These are phyloP conservation scores for Blastobotrys americana DNA, from an alignment of 805 yeast genomes.

Conservation along the genomic window DNA sequence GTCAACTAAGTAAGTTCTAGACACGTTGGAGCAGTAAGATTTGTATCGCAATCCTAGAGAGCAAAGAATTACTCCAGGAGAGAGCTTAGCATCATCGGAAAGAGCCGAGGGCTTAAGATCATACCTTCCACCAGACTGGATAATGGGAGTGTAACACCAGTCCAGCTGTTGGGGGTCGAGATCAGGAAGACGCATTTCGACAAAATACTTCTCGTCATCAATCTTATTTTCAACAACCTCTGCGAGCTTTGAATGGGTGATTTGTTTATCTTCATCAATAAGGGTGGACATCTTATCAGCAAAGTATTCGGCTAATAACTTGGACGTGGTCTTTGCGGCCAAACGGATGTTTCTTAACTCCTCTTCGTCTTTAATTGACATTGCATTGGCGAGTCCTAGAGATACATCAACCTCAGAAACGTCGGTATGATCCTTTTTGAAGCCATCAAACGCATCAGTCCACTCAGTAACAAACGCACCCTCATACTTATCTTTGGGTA, in stretches of 20 bases:
- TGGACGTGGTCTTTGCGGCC: conserved; percentile 72
- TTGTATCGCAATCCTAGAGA: conserved; percentile 82
- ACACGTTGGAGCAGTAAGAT: conserved; percentile 80
- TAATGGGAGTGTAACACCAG: conserved; percentile 90
- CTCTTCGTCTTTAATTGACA: conserved; percentile 72
- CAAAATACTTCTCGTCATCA: conserved; percentile 68
- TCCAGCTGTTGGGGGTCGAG: conserved; percentile 73
- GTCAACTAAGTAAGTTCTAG: conserved; percentile 82
- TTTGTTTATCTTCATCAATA: conserved; percentile 77
- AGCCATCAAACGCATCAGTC: conserved; percentile 32
- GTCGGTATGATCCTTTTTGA: conserved; percentile 31
- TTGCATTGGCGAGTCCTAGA: conserved; percentile 44
- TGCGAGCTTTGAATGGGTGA: conserved; percentile 64
- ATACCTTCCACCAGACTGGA: conserved; percentile 80
- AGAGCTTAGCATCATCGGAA: conserved; percentile 56
- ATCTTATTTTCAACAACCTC: conserved; percentile 75
- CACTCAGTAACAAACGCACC: conserved; percentile 86
- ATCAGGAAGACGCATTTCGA: conserved; percentile 49
- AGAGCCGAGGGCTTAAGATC: conserved; percentile 80
- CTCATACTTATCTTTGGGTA: conserved; percentile 67
- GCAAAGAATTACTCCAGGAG: conserved; percentile 73
- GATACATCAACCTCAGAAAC: conserved; percentile 45
- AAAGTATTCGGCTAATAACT: conserved; percentile 65
- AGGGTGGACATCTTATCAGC: conserved; percentile 81
- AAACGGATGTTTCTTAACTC: conserved; percentile 59